Conservation (phyloP, 2,329 filamentous ascomycete species). For the Byssothecium circinans region DNA sequence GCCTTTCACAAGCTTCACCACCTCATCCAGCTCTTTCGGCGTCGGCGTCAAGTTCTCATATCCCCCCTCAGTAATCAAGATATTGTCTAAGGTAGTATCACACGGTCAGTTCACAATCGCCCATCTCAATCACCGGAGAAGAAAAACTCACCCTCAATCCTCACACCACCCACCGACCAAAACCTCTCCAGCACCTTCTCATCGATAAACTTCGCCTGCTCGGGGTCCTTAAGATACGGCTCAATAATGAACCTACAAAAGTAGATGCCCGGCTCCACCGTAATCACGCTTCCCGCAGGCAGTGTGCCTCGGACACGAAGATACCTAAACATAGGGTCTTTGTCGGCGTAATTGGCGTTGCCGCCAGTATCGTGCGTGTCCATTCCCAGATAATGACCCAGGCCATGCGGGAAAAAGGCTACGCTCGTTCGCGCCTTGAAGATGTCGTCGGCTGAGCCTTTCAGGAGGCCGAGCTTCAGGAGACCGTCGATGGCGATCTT, state of each 20-base stretch:
- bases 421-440: constrained; percentile 50
- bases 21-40: constrained; percentile 70
- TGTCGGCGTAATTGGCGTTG: constrained; percentile 60
- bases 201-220: constrained; percentile 67
- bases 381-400: constrained; percentile 57
- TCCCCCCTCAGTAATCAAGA: constrained; percentile 76
- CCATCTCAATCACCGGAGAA: background rate
- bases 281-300: constrained; percentile 81
- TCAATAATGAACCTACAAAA: constrained; percentile 75
- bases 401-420: constrained; percentile 55
- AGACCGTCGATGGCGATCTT: constrained; percentile 80
- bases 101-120: background rate
- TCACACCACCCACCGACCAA: constrained; percentile 81
- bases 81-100: constrained; percentile 65
- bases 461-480: constrained; percentile 68
- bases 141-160: constrained; percentile 66
- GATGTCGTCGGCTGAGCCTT: constrained; percentile 55
- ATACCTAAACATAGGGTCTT: constrained; percentile 84
- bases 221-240: constrained; percentile 64
- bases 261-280: constrained; percentile 89
- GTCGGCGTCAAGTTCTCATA: constrained; percentile 82
- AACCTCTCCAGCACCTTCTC: constrained; percentile 65
- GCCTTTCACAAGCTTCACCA: constrained; percentile 62
- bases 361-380: constrained; percentile 56
- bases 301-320: constrained; percentile 75